Evolutionary conservation across 805 yeast species (phyloP).

Genomic region (Millerozyma acaciae): DNA sequence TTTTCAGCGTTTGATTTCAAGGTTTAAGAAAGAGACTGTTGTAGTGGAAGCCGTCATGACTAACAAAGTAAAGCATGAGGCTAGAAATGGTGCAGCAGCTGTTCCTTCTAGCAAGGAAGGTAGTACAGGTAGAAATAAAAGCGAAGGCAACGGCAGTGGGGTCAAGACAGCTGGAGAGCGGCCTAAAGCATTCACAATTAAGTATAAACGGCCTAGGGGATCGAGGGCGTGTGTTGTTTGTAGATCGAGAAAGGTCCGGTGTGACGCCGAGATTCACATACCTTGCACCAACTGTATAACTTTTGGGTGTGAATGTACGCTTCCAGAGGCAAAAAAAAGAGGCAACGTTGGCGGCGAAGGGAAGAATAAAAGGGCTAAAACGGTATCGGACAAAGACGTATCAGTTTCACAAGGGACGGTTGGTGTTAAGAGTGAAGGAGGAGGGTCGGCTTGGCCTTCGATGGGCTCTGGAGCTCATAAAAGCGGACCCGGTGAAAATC

Average conservation of each 20-base stretch:
- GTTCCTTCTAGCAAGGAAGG: slow-evolving; percentile 1
- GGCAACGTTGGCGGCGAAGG: slow-evolving; percentile 20
- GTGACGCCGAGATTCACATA: slow-evolving; percentile 59
- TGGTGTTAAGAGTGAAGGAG: not conserved
- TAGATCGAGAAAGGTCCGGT: slow-evolving; percentile 73
- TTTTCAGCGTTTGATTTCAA: not conserved
- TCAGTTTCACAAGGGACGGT: not conserved
- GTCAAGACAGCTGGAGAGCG: slow-evolving; percentile 16
- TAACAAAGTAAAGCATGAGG: slow-evolving; percentile 13
- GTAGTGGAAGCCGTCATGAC: slow-evolving; percentile 9
- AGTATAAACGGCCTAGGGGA: slow-evolving; percentile 55
- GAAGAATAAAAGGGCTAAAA: slow-evolving; percentile 12
- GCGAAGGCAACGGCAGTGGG: not conserved
- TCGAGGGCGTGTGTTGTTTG: slow-evolving; percentile 76
- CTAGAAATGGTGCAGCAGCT: slow-evolving; percentile 1
- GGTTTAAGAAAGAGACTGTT: not conserved
- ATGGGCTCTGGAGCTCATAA: not conserved
- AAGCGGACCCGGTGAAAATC: not conserved
- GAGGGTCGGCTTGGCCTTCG: not conserved
- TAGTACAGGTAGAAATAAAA: slow-evolving; percentile 2
- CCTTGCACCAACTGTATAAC: slow-evolving; percentile 60
- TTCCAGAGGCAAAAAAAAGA: slow-evolving; percentile 57
- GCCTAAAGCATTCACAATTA: slow-evolving; percentile 44
- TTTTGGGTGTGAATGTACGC: slow-evolving; percentile 65
- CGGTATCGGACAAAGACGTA: not conserved